Base-by-base conservation (phyloP, 371 early-diverging fungal genomes). In the Mortierella polycephala region DNA sequence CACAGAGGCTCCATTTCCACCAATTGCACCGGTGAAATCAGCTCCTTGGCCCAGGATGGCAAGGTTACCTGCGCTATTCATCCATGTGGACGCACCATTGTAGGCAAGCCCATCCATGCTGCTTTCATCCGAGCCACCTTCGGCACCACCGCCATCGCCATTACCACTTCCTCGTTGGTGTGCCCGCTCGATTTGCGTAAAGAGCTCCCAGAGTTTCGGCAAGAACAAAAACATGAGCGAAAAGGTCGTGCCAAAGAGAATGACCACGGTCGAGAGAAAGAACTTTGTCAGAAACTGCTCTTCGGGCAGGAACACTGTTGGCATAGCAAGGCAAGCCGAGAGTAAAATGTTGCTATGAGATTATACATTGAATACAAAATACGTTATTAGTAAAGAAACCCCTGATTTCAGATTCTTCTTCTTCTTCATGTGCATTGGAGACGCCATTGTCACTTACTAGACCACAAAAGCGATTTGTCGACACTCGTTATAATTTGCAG, bases 391-490 rank as follows among this genome's bases (percentile, higher is more conserved):
- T 10, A 39, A 30, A 30, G 21, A 30, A 30, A 30, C 2, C 30
- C 30, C 30, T 30, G 30, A 30, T 30, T 30, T 30, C 30, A 4
- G 30, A 30, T 30, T 30, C 30, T 30, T 30, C 30, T 30, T 30
- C 30, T 4, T 30, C 30, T 30, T 30, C 30, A 1, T 30, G 4
- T 30, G 30, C 4, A 30, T 2, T 30, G 30, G 30, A 4, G 30
- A 30, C 30, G 30, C 30, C 30, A 50, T 39, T 6, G 46, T 12
- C 7, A 85, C 87, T 86, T 86, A 88, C 89, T 89, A 89, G 23
- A 89, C 85, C 21, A 87, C 87, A 44, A 89, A 69, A 0, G 87
- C 88, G 64, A 89, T 89, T 54, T 87, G 89, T n/a, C 84, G 84
- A 46, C 87, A 87, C 60, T 89, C 89, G 53, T 87, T 87, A 54